Conservation (phyloP, 2,329 filamentous ascomycete species). For the Penicillium sp. region DNA sequence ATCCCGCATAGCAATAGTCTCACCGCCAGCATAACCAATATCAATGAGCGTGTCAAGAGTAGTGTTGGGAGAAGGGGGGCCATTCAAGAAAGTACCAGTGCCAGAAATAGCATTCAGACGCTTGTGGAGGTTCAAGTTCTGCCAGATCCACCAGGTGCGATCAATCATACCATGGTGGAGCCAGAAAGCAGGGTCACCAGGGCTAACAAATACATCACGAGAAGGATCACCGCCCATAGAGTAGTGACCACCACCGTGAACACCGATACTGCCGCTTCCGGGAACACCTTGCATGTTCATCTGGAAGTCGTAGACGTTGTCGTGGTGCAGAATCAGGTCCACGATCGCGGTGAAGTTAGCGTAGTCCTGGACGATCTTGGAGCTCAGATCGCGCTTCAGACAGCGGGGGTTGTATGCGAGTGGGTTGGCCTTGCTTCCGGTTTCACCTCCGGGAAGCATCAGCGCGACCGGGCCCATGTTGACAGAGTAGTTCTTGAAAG, state of each 20-base stretch:
- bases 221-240: slow-evolving; percentile 49
- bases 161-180: slow-evolving; percentile 53
- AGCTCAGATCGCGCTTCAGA: slow-evolving; percentile 29
- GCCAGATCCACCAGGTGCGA: slow-evolving; percentile 53
- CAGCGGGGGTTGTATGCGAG: slow-evolving; percentile 35
- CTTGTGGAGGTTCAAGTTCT: slow-evolving; percentile 44
- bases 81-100: slow-evolving; percentile 48
- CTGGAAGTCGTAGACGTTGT: slow-evolving; percentile 37
- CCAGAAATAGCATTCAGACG: slow-evolving; percentile 43
- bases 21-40: slow-evolving; percentile 39
- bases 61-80: slow-evolving; percentile 46
- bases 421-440: slow-evolving; percentile 13
- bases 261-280: slow-evolving; percentile 36
- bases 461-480: slow-evolving; percentile 29
- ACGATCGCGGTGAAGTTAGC: slow-evolving; percentile 27
- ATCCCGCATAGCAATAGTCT: slow-evolving; percentile 37
- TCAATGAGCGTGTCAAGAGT: slow-evolving; percentile 48
- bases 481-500: slow-evolving; percentile 38
- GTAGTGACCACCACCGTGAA: slow-evolving; percentile 51
- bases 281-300: slow-evolving; percentile 42
- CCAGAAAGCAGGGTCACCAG: slow-evolving; percentile 51
- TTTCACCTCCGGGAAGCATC: slow-evolving; percentile 11
- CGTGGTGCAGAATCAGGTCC: slow-evolving; percentile 20
- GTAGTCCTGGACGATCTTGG: slow-evolving; percentile 19
- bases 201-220: slow-evolving; percentile 49